Evolutionary conservation across 2,329 filamentous ascomycete species (phyloP), one percentile per base, ranked within the genome.

Genomic region (Alternaria novae-zelandiae): DNA sequence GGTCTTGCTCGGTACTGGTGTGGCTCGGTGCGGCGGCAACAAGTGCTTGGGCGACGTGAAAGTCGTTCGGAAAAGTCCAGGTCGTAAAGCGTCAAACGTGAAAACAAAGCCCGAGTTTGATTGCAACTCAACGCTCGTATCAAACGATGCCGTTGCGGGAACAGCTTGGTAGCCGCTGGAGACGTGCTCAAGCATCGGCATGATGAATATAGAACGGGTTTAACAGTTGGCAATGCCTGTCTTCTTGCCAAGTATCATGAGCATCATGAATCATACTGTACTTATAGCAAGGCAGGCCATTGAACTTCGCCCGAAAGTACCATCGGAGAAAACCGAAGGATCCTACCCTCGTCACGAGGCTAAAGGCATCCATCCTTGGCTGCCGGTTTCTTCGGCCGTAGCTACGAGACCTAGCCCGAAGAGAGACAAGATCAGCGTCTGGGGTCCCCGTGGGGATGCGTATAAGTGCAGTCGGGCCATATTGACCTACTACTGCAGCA

Each of bases 31-130:
- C 2, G 90, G 90, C 26, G 90, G 88, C 2, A 91, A 74, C 7
- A 87, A 87, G 70, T 92, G 89, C 3, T 83, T 82, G 13, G 82
- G 72, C 0, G 90, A 89, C 2, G 86, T 85, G 73, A 92, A 92
- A 0, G 88, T 89, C 2, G 90, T 90, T 45, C 90, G 83, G 78
- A 92, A 93, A 15, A 92, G 80, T 54, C 89, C 89, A 20, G 85
- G 82, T 15, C 86, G 84, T 28, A 92, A 70, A 0, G 86, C 83
- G 73, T 91, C 87, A 65, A 92, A 91, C 0, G 83, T 83, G 73
- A 92, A 92, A 15, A 83, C 77, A 63, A 88, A 82, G 25, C 83
- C 77, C 8, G 75, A 72, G 36, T 81, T 79, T 6, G 83, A 85
- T 46, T 78, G 77, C 32, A 88, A 80, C 46, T 80, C 71, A 6